Base-by-base conservation (phyloP, 2,329 filamentous ascomycete genomes). In the Trichophyton benhamiae region DNA sequence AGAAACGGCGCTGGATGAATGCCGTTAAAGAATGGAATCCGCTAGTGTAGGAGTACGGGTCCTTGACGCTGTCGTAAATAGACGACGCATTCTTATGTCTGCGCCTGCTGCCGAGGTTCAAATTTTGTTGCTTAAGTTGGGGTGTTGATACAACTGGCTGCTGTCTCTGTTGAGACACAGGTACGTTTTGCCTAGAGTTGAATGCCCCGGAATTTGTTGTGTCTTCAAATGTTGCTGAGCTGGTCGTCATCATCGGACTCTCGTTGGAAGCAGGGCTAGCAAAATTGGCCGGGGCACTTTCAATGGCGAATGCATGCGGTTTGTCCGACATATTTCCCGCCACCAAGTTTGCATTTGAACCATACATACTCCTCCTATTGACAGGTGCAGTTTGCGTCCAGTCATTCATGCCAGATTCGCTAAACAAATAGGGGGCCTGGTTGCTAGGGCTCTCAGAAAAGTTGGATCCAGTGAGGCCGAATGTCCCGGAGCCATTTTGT, bases 1-100 rank as follows among this genome's bases (percentile, higher is more conserved):
- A 83, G 68, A 95, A 91, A 20, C 91, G 87, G 58, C 84, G 84
- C 71, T 90, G 84, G 41, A 96, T 80, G 64, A 91, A 86, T 7
- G 85, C 85, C 49, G 91, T 90, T 65, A 97, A 83, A 65, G 87
- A 88, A 74, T 99, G 94, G 72, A 96, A 97, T 20, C 89, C 90
- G 49, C 84, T 83, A 0, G 91, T 91, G 70, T 97, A 97, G 8
- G 89, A 86, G 71, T 97, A 96, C 3, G 94, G 91, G 69, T 94
- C 87, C 64, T 88, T 91, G 69, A 99, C 90, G 46, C 84, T 87
- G 64, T 91, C 86, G 73, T 97, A 99, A 61, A 97, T 89, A 57
- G 84, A 83, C 0, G 89, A 91, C 3, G 91, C 87, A 69, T 96
- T 90, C 44, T 82, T 79, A 58, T 80, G 78, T n/a, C 74, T 74